These are phyloP conservation scores for Annulohypoxylon maeteangense DNA, from an alignment of 495 filamentous ascomycete genomes.

Conservation along the genomic window DNA sequence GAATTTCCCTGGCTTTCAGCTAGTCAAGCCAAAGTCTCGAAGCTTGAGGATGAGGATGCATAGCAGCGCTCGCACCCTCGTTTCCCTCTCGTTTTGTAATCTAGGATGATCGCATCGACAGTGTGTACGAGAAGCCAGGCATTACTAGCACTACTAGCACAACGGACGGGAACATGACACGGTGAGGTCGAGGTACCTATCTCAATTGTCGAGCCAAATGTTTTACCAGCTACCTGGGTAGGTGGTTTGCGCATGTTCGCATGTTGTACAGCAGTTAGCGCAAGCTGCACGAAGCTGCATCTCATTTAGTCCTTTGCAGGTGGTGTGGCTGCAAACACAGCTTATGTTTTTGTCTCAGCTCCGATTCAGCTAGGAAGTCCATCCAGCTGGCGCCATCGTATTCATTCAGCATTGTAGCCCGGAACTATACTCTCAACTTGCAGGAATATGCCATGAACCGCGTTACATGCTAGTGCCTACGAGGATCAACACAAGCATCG, in stretches of 20 bases:
- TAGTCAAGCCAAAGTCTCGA: constrained; percentile 4
- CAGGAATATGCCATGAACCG: constrained; percentile 12
- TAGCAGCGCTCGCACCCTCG: background rate
- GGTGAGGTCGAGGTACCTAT: constrained; percentile 15
- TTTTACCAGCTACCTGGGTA: constrained; percentile 1
- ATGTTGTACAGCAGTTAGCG: constrained; percentile 31
- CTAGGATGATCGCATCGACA: constrained; percentile 4
- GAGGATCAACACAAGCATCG: background rate
- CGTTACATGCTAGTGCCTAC: background rate
- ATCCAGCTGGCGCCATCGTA: constrained; percentile 9
- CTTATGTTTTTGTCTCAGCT: constrained; percentile 26
- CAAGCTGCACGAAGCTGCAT: constrained; percentile 28
- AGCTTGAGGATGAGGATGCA: constrained; percentile 9
- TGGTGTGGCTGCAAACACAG: constrained; percentile 25
- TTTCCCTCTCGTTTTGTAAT: constrained; percentile 7
- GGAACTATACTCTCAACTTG: background rate
- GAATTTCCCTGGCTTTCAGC: constrained; percentile 20
- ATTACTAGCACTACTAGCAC: background rate
- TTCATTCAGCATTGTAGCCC: constrained; percentile 12
- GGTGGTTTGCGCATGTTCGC: constrained; percentile 1
- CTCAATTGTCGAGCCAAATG: constrained; percentile 16
- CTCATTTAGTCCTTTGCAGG: constrained; percentile 23
- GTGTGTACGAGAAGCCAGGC: background rate
- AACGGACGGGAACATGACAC: constrained; percentile 1
- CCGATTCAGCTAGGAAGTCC: constrained; percentile 3